Evolutionary conservation across 2,329 filamentous ascomycete genomes (phyloP).

Genomic region (Fusarium anthophilum): DNA sequence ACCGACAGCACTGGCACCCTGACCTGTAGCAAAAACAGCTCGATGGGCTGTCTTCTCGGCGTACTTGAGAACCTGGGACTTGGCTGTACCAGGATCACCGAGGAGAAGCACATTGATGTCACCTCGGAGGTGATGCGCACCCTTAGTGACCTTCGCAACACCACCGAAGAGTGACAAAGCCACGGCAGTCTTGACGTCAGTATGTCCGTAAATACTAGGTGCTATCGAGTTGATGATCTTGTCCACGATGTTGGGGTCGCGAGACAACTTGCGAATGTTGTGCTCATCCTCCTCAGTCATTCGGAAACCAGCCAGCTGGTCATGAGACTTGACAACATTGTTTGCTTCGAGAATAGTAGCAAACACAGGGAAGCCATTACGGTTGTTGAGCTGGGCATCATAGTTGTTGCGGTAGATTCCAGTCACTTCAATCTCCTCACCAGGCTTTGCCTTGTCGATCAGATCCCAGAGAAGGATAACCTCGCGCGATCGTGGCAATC

Average conservation of each 20-base stretch:
- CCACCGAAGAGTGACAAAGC: slow-evolving; percentile 95
- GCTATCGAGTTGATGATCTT: slow-evolving; percentile 94
- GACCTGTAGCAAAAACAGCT: slow-evolving; percentile 96
- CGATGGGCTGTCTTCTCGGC: slow-evolving; percentile 97
- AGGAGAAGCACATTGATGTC: slow-evolving; percentile 98
- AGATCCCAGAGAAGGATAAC: slow-evolving; percentile 97
- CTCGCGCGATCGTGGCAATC: slow-evolving; percentile 90
- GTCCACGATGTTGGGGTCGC: slow-evolving; percentile 90
- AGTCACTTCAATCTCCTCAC: slow-evolving; percentile 96
- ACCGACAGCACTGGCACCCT: slow-evolving; percentile 97
- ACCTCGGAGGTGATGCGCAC: slow-evolving; percentile 89
- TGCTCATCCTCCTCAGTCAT: slow-evolving; percentile 96
- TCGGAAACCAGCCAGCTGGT: slow-evolving; percentile 95
- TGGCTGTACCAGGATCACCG: slow-evolving; percentile 96
- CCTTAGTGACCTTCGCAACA: slow-evolving; percentile 89
- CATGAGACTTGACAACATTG: slow-evolving; percentile 95
- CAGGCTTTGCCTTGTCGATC: slow-evolving; percentile 95
- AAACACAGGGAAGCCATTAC: slow-evolving; percentile 98
- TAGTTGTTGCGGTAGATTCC: slow-evolving; percentile 99
- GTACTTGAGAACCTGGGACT: slow-evolving; percentile 97
- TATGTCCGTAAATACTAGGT: slow-evolving; percentile 96
- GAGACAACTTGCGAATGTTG: slow-evolving; percentile 84
- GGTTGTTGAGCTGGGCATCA: slow-evolving; percentile 96
- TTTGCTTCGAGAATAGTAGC: slow-evolving; percentile 98
- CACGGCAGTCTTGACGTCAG: slow-evolving; percentile 96